Base-by-base conservation (phyloP, 1,284 basidiomycete species). In the Leccinum griseonigrum region DNA sequence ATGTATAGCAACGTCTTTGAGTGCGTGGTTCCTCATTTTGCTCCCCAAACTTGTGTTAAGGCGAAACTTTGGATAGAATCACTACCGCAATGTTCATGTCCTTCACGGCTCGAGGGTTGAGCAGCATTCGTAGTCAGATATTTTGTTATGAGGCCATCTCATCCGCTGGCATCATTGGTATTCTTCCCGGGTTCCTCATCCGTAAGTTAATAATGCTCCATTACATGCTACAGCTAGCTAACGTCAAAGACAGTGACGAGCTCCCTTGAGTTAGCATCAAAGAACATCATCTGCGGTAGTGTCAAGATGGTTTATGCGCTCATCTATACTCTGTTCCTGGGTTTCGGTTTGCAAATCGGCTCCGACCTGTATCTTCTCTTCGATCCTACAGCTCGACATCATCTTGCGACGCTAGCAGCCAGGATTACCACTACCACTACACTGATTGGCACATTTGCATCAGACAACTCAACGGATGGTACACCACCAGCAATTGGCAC, bases 221-320 rank as follows among this genome's bases (percentile, higher is more conserved):
- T 52, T 48, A 66, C 65, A 56, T 38, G 11, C 43, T 22, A 43
- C 28, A 14, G 22, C 36, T 22, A 18, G 29, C 62, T 61, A 63
- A 73, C 26, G 55, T 66, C 55, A 2, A 55, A 69, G 60, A 65
- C 69, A 93, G 92, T 94, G 67, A 91, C 88, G 68, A 92, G 91
- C 64, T 92, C 92, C 22, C 81, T 95, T 61, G 93, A 95, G 73
- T 78, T 95, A 57, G 92, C 92, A 1, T 94, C 92, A 0, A 94
- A 92, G 75, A 94, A 94, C 69, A 91, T 94, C 55, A 85, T 95
- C 2, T 90, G 89, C 56, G 93, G 93, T 28, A 92, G 90, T 61
- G 92, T 95, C 61, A 91, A 92, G 73, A 92, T 95, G 91, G 91
- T 94, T 22, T 95, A 93, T 66, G 91, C 92, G 18, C 81, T 95